Conservation (phyloP, 2,329 filamentous ascomycete species). For the Ascochyta rabiei region DNA sequence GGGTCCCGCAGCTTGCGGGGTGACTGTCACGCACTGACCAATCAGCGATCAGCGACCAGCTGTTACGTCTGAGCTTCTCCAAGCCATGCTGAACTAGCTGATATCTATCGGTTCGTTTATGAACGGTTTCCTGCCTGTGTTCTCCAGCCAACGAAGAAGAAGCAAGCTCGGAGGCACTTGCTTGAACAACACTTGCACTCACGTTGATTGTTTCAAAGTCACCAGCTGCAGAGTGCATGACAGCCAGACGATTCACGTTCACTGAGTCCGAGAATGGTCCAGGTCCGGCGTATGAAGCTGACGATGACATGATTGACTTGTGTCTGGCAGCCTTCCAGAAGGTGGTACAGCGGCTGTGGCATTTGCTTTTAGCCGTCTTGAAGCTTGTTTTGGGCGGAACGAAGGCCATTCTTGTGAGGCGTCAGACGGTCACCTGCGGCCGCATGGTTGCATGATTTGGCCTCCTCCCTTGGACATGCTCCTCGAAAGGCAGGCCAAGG, state of each 20-base stretch:
- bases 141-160: too few species aligned
- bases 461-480: not conserved
- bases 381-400: conserved; percentile 6
- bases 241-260: too few species aligned
- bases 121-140: too few species aligned
- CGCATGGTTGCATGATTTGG: conserved; percentile 1
- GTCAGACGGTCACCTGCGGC: not conserved
- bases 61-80: too few species aligned
- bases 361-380: not conserved
- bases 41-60: too few species aligned
- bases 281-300: not conserved
- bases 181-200: too few species aligned
- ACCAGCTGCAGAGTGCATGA: too few species aligned
- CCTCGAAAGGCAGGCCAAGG: not conserved
- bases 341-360: conserved; percentile 1
- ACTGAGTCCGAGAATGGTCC: not conserved
- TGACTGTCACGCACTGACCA: conserved; percentile 23
- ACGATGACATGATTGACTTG: not conserved
- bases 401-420: conserved; percentile 5
- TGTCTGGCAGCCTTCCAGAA: conserved; percentile 7
- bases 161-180: too few species aligned
- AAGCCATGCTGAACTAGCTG: too few species aligned
- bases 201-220: too few species aligned
- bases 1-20: conserved; percentile 16
- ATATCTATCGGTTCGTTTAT: too few species aligned